Evolutionary conservation across 768 basidiomycete species (phyloP), one percentile per base, ranked within the genome.

Genomic region (Lactarius hatsudake): DNA sequence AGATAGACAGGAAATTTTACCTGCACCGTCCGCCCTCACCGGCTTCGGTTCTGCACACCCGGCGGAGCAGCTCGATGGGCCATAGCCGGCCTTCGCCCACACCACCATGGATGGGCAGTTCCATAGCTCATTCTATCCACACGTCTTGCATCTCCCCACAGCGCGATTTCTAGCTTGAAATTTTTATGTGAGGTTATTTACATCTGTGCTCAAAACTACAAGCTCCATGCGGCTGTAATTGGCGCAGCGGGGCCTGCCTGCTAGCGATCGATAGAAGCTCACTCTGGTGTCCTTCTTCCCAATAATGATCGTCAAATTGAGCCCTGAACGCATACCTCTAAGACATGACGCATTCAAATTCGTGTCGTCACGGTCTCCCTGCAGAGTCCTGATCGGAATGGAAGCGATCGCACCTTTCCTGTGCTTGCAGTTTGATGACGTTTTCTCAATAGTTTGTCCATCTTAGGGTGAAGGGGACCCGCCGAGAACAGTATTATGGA

Each of bases 161-260:
- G 32, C 42, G 61, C 43, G 55, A 62, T 58, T 57, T 48, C 55
- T 28, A 30, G 45, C 45, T 36, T n/a, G 59, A 32, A 58, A 57
- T 32, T 40, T 62, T 56, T 18, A 23, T 34, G 38, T 38, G 5
- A 32, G 20, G 56, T 36, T 40, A 1, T 38, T 13, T 13, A 38
- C 36, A 38, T 56, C 13, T n/a, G 51, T 53, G 13, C 45, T 53
- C 23, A 48, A 26, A 38, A 42, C 36, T 40, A 30, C 55, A 26
- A n/a, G 32, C 26, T 9, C 32, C 45, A 23, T 51, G 23, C 18
- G 54, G 56, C 12, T 48, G 17, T 38, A 34, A 20, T 45, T 28
- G 12, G 13, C 55, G 23, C 30, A 8, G 17, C n/a, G 43, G 34
- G 8, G 8, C 43, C 23, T 26, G 23, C 10, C n/a, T 15, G 51